Evolutionary conservation across 257 asterid genomes (phyloP).

Genomic region (Solanum okadae): DNA sequence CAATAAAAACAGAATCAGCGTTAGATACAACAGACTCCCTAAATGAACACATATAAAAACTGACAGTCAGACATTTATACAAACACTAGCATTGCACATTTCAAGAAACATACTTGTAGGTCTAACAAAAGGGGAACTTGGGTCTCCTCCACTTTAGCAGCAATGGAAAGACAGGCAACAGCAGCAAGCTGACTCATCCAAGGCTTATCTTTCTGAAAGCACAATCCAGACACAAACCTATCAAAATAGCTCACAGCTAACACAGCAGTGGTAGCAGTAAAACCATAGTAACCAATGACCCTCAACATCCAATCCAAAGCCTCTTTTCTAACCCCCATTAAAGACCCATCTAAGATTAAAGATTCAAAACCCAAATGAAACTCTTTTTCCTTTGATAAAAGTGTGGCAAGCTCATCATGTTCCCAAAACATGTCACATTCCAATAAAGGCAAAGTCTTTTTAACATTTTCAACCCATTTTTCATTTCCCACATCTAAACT

Average conservation of each 20-base stretch:
- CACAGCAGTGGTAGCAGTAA: conserved; percentile 48
- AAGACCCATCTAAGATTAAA: conserved; percentile 28
- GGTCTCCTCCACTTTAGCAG: conserved; percentile 93
- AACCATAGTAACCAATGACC: conserved; percentile 54
- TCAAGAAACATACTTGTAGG: conserved; percentile 55
- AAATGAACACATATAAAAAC: not conserved
- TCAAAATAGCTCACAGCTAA: conserved; percentile 64
- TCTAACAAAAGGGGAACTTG: conserved; percentile 79
- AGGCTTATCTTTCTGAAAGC: conserved; percentile 79
- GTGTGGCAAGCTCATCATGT: conserved; percentile 52
- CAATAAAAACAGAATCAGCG: conserved; percentile 7
- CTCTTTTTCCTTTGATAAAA: conserved; percentile 52
- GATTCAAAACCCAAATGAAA: conserved; percentile 3
- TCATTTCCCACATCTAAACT: conserved; percentile 14
- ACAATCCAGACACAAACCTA: conserved; percentile 45
- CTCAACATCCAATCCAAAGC: conserved; percentile 66
- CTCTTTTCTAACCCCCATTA: conserved; percentile 40
- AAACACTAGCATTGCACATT: conserved; percentile 19
- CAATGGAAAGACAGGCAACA: conserved; percentile 90
- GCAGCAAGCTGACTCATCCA: conserved; percentile 94
- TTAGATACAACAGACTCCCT: not conserved
- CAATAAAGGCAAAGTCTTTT: conserved; percentile 25
- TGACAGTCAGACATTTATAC: conserved; percentile 18
- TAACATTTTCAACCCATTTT: conserved; percentile 4
- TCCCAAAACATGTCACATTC: conserved; percentile 84